Evolutionary conservation across 2,329 filamentous ascomycete species (phyloP).

Genomic region (Scedosporium minutisporum): DNA sequence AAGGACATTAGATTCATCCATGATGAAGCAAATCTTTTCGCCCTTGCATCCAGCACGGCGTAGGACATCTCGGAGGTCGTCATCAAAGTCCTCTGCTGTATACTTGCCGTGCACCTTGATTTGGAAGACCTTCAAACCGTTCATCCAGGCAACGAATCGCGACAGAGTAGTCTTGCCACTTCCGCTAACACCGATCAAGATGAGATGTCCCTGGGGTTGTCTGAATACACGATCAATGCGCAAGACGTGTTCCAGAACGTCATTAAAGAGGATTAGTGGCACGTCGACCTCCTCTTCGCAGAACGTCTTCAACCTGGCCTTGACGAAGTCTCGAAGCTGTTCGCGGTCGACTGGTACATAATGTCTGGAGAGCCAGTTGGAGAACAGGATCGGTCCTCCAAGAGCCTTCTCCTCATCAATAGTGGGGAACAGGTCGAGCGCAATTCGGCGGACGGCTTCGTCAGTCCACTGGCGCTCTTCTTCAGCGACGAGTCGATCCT

Average conservation of each 20-base stretch:
- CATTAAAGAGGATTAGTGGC: slow-evolving; percentile 96
- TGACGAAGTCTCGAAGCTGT: slow-evolving; percentile 91
- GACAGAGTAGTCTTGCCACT: slow-evolving; percentile 98
- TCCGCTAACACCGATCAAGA: slow-evolving; percentile 95
- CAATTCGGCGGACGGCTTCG: slow-evolving; percentile 75
- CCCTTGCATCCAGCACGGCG: slow-evolving; percentile 93
- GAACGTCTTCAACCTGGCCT: slow-evolving; percentile 93
- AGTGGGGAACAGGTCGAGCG: slow-evolving; percentile 86
- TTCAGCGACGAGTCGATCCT: slow-evolving; percentile 89
- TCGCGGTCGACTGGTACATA: slow-evolving; percentile 96
- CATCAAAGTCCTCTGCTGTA: slow-evolving; percentile 96
- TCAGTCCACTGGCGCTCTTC: slow-evolving; percentile 95
- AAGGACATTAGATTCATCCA: slow-evolving; percentile 98
- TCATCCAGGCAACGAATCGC: slow-evolving; percentile 99
- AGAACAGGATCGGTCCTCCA: slow-evolving; percentile 90
- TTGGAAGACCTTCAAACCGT: slow-evolving; percentile 96
- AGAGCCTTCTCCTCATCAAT: slow-evolving; percentile 85
- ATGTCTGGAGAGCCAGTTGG: slow-evolving; percentile 98
- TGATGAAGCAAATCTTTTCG: slow-evolving; percentile 99
- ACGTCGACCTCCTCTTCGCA: slow-evolving; percentile 99
- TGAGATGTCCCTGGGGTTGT: slow-evolving; percentile 95
- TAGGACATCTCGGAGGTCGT: slow-evolving; percentile 88
- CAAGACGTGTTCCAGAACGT: slow-evolving; percentile 94
- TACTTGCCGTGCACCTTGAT: slow-evolving; percentile 99
- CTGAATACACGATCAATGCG: slow-evolving; percentile 98